These are phyloP conservation scores for Smittium mucronatum DNA, from an alignment of 371 early-diverging fungal genomes.

Conservation along the genomic window DNA sequence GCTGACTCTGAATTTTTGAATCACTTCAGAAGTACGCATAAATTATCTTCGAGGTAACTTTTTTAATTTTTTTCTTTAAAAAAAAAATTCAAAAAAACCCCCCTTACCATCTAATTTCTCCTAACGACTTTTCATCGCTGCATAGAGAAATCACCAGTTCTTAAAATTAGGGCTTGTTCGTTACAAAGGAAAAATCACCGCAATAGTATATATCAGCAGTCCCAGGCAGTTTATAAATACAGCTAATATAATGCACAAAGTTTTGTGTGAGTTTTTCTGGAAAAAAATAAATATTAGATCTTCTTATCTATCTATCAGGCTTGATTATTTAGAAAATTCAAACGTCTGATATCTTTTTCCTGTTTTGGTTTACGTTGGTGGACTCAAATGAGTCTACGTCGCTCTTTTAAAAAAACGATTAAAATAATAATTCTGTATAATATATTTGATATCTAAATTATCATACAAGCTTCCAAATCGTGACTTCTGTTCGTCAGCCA, in stretches of 20 bases:
- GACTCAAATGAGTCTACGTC: not conserved
- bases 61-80: not conserved
- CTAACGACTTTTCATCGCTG: not conserved
- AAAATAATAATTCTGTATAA: not conserved
- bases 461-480: not conserved
- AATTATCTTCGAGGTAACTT: not conserved
- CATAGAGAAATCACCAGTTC: not conserved
- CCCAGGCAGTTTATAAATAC: not conserved
- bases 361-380: not conserved
- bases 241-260: not conserved
- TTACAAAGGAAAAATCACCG: not conserved
- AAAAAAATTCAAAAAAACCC: not conserved
- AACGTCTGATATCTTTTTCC: not conserved
- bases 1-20: not conserved
- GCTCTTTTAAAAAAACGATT: not conserved
- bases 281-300: not conserved
- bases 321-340: not conserved
- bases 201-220: not conserved
- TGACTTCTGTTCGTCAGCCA: not conserved
- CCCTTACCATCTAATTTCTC: not conserved
- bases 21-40: not conserved
- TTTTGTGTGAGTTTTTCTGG: not conserved
- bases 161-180: not conserved
- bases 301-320: not conserved
- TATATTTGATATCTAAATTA: not conserved